phyloP scores from a whole-genome alignment of 2,329 filamentous ascomycete genomes.

The Whalleya microplaca region DNA sequence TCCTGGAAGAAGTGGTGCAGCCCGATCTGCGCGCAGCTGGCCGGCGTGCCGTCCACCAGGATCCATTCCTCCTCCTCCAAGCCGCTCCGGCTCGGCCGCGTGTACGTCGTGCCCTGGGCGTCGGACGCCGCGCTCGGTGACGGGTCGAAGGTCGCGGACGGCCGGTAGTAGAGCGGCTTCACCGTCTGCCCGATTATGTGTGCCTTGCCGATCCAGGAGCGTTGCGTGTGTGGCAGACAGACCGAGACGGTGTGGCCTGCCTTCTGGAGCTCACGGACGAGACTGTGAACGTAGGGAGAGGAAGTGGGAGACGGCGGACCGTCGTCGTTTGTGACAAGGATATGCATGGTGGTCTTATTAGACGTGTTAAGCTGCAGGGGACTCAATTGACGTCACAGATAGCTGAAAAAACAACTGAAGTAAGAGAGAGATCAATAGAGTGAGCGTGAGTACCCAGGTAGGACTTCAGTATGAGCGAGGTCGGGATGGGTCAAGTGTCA shows the following conservation, averaged over 20 bases:
- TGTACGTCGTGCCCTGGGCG: conserved; percentile 67
- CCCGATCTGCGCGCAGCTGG: conserved; percentile 80
- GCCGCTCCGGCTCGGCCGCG: conserved; percentile 47
- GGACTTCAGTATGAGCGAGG: not conserved
- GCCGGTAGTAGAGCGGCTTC: conserved; percentile 81
- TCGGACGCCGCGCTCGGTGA: conserved; percentile 46
- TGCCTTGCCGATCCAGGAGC: conserved; percentile 98
- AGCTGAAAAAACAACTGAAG: not conserved
- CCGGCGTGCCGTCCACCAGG: conserved; percentile 79
- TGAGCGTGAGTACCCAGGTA: not conserved
- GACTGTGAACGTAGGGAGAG: conserved; percentile 78
- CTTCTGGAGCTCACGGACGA: conserved; percentile 70
- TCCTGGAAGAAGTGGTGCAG: conserved; percentile 79
- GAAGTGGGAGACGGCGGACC: conserved; percentile 78
- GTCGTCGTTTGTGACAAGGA: conserved; percentile 77
- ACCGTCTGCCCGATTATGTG: conserved; percentile 91
- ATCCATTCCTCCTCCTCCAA: conserved; percentile 79
- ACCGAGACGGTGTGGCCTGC: conserved; percentile 89
- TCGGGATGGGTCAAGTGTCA: not conserved
- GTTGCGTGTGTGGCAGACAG: conserved; percentile 85
- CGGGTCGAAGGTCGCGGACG: conserved; percentile 43
- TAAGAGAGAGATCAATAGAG: not conserved
- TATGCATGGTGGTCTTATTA: conserved; percentile 54
- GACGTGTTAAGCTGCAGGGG: too few species aligned
- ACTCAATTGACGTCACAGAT: conserved; percentile 3